Base-by-base conservation (phyloP, 768 basidiomycete genomes). In the Psilocybe azurescens region DNA sequence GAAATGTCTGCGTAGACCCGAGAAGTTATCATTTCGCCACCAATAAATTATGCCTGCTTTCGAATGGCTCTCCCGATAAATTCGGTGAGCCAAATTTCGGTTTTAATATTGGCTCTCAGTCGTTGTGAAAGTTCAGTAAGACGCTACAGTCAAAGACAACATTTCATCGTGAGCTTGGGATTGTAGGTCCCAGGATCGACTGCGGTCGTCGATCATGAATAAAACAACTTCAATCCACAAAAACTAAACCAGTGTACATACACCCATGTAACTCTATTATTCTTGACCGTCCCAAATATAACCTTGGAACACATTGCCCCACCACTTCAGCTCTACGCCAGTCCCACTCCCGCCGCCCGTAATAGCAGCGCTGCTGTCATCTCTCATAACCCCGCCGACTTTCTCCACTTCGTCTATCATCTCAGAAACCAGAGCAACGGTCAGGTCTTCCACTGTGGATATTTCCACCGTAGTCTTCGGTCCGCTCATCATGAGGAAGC, bases 371-470 rank as follows among this genome's bases (percentile, higher is more conserved):
- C 61, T 70, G 13, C 67, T 84, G 61, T 94, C 93, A 73, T 97
- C 96, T 68, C 94, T 81, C 65, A 89, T 89, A 11, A 97, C 77
- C 58, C 82, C 82, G 0, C 89, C 91, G 39, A 85, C 86, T 16
- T 72, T 73, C 79, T 97, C 95, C 2, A 90, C 86, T 58, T 83
- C 86, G 48, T 81, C 79, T 29, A 97, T 76, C 88, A 98, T 88
- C 72, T 97, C 94, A 58, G 79, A 80, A 5, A 87, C 84, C 58
- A 98, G 80, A 10, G 87, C 88, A 14, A 94, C 83, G 2, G 90
- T 85, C 20, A 98, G 77, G 0, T 77, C 78, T 70, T 97, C 95
- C 52, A 85, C 82, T 33, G 60, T 54, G 0, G 94, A 91, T 20
- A 98, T 79, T 55, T 95, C 85, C 53, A 89, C 79, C 1, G 87